Evolutionary conservation across 2,329 filamentous ascomycete species (phyloP).

Genomic region (Karstenula rhodostoma): DNA sequence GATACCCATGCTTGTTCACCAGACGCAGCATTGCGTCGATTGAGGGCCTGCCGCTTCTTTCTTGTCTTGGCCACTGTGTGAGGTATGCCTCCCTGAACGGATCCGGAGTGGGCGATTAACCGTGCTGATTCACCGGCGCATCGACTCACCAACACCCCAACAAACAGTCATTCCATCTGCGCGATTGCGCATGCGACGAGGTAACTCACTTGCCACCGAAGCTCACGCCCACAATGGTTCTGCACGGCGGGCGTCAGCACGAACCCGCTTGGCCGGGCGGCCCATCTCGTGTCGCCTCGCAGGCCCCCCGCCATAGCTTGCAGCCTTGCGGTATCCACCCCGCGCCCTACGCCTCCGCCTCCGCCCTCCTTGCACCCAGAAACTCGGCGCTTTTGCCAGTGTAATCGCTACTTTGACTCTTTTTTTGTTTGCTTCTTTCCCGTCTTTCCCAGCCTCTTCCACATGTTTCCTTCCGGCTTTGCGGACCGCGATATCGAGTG

Average conservation of each 20-base stretch:
- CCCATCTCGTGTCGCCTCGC: conserved; percentile 18
- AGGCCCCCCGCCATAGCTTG: conserved; percentile 16
- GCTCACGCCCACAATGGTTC: not conserved
- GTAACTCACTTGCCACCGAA: conserved; percentile 8
- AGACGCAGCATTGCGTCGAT: conserved; percentile 7
- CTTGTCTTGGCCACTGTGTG: not conserved
- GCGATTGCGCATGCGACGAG: conserved; percentile 18
- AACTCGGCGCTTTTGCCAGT: conserved; percentile 17
- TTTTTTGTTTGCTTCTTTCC: conserved; percentile 14
- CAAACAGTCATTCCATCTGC: conserved; percentile 18
- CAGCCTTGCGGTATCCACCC: conserved; percentile 8
- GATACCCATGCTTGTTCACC: conserved; percentile 33
- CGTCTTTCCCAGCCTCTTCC: conserved; percentile 13
- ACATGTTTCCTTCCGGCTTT: not conserved
- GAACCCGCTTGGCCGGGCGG: not conserved
- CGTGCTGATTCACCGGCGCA: not conserved
- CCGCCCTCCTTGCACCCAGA: conserved; percentile 13
- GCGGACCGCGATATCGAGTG: conserved; percentile 5
- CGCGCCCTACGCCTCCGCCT: conserved; percentile 13
- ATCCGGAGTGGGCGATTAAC: not conserved
- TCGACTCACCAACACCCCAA: conserved; percentile 7
- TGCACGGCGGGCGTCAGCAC: not conserved
- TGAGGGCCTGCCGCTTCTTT: not conserved
- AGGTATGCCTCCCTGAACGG: not conserved
- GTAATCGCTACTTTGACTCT: conserved; percentile 4